Evolutionary conservation across 306 rosid genomes (phyloP).

Genomic region (Ormosia emarginata): DNA sequence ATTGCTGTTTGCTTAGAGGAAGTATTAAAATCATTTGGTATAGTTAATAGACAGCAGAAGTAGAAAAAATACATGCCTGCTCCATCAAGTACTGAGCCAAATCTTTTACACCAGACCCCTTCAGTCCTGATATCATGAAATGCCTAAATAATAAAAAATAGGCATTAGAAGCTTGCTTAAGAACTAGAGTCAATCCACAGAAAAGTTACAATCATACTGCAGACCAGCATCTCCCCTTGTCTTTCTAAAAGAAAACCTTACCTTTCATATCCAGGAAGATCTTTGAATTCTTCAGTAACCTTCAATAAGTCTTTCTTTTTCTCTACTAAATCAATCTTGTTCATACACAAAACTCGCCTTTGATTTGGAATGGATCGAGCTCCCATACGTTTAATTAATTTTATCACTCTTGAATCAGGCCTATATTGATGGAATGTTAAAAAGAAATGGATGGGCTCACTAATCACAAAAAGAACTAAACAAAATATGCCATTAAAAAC

Average conservation of each 20-base stretch:
- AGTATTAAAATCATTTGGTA: slow-evolving; percentile 1
- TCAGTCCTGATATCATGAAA: slow-evolving; percentile 94
- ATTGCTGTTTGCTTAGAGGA: not conserved
- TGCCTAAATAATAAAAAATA: slow-evolving; percentile 46
- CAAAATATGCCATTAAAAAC: not conserved
- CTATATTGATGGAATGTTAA: slow-evolving; percentile 36
- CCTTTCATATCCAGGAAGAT: slow-evolving; percentile 93
- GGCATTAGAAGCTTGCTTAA: slow-evolving; percentile 25
- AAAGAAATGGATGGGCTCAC: not conserved
- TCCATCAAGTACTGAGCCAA: slow-evolving; percentile 69
- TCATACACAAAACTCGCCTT: slow-evolving; percentile 83
- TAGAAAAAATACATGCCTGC: slow-evolving; percentile 66
- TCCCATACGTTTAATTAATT: slow-evolving; percentile 77
- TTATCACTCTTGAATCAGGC: slow-evolving; percentile 82
- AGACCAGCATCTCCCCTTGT: not conserved
- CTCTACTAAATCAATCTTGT: slow-evolving; percentile 89
- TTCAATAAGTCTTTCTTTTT: slow-evolving; percentile 84
- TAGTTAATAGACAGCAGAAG: slow-evolving; percentile 6
- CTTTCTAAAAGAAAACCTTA: slow-evolving; percentile 26
- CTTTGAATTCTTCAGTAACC: slow-evolving; percentile 80
- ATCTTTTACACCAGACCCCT: slow-evolving; percentile 84
- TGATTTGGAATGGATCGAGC: slow-evolving; percentile 57
- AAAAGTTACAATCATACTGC: not conserved
- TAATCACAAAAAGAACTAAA: slow-evolving; percentile 5
- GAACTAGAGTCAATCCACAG: slow-evolving; percentile 5